Evolutionary conservation across 306 rosid species (phyloP), one percentile per base, ranked within the genome.

Genomic region (Sesbania bispinosa): DNA sequence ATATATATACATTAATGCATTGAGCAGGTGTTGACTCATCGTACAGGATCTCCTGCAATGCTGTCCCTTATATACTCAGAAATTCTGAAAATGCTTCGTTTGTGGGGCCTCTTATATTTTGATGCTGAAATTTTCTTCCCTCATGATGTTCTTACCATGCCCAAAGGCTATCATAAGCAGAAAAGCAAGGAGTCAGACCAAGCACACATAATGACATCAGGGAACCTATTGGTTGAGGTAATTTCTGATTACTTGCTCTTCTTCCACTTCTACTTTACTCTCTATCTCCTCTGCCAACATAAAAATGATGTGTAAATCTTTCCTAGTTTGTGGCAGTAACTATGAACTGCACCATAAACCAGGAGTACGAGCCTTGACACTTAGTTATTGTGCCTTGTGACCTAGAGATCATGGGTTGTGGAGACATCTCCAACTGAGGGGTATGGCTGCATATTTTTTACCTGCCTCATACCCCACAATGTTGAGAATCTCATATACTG

Each of bases 121-220:
- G 98, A 94, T 77, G 96, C 90, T 18, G 98, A 90, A 79, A 85
- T 94, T 78, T 90, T 82, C 74, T 87, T 81, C 70, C 98, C 98
- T 67, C 96, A 39, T 4, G 97, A 94, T 80, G 35, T 10, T 50
- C 65, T 69, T 75, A 68, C 82, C 76, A 90, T 88, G 77, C 98
- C 98, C 33, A 86, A 81, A 65, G 97, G 85, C 76, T 90, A 94
- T 81, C 84, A 82, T 78, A 94, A 94, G 71, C 89, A 80, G 69
- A 90, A 90, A 85, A 86, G 92, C 88, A 94, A 86, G 84, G 89
- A 94, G 67, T 87, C 97, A 32, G 98, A 94, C 79, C 96, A 84
- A 51, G 82, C 86, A 38, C 97, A 94, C 60, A 79, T 94, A 74
- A 80, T 94, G 86, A 90, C 97, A 29, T 84, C 95, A 36, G 92